Evolutionary conservation across 345 rosid species (phyloP), one percentile per base, ranked within the genome.

Genomic region (Lepidium sativum): DNA sequence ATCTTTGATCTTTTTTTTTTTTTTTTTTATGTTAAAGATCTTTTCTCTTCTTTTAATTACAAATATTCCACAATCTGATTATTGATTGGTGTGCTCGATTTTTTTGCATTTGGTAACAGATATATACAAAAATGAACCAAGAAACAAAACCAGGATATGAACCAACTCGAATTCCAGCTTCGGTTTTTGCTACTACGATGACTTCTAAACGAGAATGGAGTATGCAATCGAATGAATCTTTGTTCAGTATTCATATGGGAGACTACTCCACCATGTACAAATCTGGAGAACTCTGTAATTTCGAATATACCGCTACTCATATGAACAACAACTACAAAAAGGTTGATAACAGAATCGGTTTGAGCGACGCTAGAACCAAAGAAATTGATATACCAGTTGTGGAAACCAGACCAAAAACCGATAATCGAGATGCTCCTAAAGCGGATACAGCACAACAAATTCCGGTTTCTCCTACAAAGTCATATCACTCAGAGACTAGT

Each of bases 221-320:
- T 13, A 72, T 70, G 0, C 84, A 92, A 32, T 94, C 99, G 0
- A 94, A 83, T 13, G 97, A 94, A 63, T 89, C 98, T 2, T 72
- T 94, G 69, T 94, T 90, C 18, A 94, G 97, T 57, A 83, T 94
- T 77, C 87, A 82, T 25, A 68, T 87, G 65, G 97, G 78, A 78
- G 54, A 75, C 35, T 58, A 86, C 94, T 0, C 84, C 64, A 69
- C 84, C 70, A 9, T 87, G 66, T 81, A 84, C 61, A 81, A 80
- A 71, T 92, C 97, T 6, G 96, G 88, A 16, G 97, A 92, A 47
- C 60, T 89, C 11, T 18, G 82, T 15, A 83, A 74, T 79, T 75
- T 78, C 2, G 90, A 86, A 13, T 87, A 85, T 41, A 23, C 23
- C 27, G 29, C 45, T 31, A 1, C 74, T 7, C 55, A 55, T 56